These are phyloP conservation scores for Bauhinia variegata DNA, from an alignment of 306 rosid genomes.

Conservation along the genomic window DNA sequence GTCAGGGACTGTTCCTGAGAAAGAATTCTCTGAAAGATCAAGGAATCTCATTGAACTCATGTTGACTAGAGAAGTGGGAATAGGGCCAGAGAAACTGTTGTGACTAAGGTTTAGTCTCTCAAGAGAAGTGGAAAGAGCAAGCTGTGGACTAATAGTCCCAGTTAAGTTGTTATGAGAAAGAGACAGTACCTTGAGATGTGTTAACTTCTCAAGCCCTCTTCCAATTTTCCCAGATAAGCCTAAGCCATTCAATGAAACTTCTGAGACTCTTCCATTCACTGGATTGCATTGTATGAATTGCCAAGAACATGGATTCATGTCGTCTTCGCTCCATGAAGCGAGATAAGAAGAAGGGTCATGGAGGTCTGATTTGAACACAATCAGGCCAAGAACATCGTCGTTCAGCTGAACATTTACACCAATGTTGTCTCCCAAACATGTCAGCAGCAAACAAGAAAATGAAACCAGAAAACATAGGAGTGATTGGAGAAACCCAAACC, in stretches of 20 bases:
- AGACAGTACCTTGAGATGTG: conserved; percentile 63
- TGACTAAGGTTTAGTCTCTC: conserved; percentile 66
- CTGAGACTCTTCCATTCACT: conserved; percentile 54
- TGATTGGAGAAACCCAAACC: conserved; percentile 18
- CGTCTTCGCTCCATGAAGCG: conserved; percentile 87
- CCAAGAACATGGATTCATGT: conserved; percentile 78
- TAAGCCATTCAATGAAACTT: conserved; percentile 60
- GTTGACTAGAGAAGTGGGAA: conserved; percentile 56
- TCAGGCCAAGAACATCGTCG: conserved; percentile 84
- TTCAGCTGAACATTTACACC: conserved; percentile 50
- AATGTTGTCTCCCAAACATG: conserved; percentile 34
- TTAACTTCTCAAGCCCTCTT: conserved; percentile 75
- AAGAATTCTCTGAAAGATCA: conserved; percentile 72
- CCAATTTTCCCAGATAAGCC: conserved; percentile 71
- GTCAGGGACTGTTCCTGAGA: conserved; percentile 63
- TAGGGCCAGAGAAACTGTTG: conserved; percentile 58
- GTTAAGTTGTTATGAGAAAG: conserved; percentile 70
- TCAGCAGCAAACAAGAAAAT: conserved; percentile 21
- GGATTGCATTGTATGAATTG: conserved; percentile 60
- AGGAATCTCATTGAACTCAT: conserved; percentile 60
- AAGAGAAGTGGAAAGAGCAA: conserved; percentile 57
- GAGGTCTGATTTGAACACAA: conserved; percentile 83
- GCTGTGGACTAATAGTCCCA: conserved; percentile 52
- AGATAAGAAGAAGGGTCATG: conserved; percentile 71
- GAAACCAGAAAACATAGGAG: conserved; percentile 33